Evolutionary conservation across 441 rosid genomes (phyloP).

Genomic region (Brassica hybrid): DNA sequence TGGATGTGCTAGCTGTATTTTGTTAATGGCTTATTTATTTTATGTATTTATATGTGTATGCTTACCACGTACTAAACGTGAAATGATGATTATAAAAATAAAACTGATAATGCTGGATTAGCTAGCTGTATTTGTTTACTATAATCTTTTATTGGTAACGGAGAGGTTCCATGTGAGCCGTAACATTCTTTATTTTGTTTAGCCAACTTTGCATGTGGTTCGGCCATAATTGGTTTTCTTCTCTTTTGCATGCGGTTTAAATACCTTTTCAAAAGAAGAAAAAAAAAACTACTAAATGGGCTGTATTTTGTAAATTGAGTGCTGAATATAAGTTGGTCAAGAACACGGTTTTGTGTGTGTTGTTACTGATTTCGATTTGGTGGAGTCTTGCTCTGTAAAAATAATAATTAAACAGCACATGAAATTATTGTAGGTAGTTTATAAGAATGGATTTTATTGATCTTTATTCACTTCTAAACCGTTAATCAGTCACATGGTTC

Average conservation of each 20-base stretch:
- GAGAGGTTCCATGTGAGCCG: not conserved
- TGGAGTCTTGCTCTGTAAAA: not conserved
- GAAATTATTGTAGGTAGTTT: not conserved
- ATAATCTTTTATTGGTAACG: not conserved
- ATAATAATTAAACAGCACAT: not conserved
- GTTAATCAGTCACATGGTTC: not conserved
- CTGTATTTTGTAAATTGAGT: not conserved
- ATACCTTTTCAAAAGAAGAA: not conserved
- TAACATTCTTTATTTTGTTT: not conserved
- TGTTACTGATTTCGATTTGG: not conserved
- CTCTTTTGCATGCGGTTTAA: not conserved
- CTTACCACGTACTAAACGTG: too few species aligned
- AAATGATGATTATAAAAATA: too few species aligned
- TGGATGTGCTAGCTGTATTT: not conserved
- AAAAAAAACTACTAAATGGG: not conserved
- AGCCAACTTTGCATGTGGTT: slow-evolving; percentile 4
- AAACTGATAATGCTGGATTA: too few species aligned
- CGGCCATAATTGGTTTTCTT: not conserved
- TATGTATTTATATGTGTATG: too few species aligned
- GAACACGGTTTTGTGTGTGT: not conserved
- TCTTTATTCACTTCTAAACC: not conserved
- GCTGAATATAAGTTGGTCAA: not conserved
- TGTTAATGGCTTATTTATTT: too few species aligned
- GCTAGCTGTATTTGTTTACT: not conserved
- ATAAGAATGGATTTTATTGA: not conserved